Evolutionary conservation across 2,329 filamentous ascomycete species (phyloP).

Genomic region (Xylaria sp.): DNA sequence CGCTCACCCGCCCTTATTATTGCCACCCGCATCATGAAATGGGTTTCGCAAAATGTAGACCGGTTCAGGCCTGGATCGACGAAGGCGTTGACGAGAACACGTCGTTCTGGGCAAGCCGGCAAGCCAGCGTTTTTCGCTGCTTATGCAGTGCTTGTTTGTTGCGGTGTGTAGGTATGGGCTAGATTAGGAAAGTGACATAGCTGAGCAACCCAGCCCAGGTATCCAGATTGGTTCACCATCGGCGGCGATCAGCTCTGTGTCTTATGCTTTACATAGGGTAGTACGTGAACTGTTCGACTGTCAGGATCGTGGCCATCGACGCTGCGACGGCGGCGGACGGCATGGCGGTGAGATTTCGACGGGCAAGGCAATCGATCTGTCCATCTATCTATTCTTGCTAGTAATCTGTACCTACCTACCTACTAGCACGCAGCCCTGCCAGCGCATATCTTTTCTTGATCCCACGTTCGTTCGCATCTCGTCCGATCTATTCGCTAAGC

Average conservation of each 20-base stretch:
- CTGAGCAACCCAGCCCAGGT: too few species aligned
- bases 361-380: not conserved
- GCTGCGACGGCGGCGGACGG: too few species aligned
- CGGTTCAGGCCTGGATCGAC: not conserved
- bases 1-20: too few species aligned
- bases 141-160: slow-evolving; percentile 24
- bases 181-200: slow-evolving; percentile 27
- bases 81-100: slow-evolving; percentile 1
- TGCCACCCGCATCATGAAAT: too few species aligned
- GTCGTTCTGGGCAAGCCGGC: slow-evolving; percentile 24
- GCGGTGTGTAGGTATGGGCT: slow-evolving; percentile 30
- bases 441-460: slow-evolving; percentile 4
- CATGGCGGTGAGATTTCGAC: slow-evolving; percentile 36
- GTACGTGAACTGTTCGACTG: slow-evolving; percentile 7
- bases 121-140: slow-evolving; percentile 19
- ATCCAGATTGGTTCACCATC: slow-evolving; percentile 18
- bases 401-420: too few species aligned
- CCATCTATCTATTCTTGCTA: slow-evolving; percentile 7
- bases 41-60: not conserved
- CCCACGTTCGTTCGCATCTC: slow-evolving; percentile 9
- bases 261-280: not conserved
- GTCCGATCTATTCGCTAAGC: not conserved
- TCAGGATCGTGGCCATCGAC: slow-evolving; percentile 17
- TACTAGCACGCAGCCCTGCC: too few species aligned
- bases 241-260: slow-evolving; percentile 22